A percentile compares a stretch with the other conserved stretches of the same genome.
phyloP scores from a whole-genome alignment of 768 basidiomycete species.

The Mrakia frigida region DNA sequence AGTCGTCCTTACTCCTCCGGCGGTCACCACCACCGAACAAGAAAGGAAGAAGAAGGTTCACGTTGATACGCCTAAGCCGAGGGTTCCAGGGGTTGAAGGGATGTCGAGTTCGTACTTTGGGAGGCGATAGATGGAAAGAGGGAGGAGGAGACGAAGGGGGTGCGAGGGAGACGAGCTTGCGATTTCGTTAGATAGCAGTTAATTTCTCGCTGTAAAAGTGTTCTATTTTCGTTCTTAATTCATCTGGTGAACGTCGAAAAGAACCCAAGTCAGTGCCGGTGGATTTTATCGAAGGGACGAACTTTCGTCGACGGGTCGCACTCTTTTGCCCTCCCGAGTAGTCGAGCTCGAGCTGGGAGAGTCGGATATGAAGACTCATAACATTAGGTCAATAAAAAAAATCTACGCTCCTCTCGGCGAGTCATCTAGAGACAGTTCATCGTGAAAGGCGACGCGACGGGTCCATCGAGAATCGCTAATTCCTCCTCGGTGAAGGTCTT shows the following conservation, averaged over 20 bases:
- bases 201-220: no score
- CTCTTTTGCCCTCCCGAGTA: no score
- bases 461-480: conserved; percentile 76
- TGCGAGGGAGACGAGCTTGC: no score
- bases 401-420: background rate
- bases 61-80: background rate
- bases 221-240: no score
- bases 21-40: background rate
- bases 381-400: background rate
- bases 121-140: background rate
- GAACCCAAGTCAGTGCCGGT: no score
- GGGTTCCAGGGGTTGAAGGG: background rate
- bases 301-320: no score
- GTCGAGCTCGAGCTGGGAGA: no score
- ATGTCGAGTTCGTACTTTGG: background rate
- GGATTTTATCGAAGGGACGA: no score
- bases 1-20: no score
- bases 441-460: conserved; percentile 54
- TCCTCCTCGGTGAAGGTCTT: conserved; percentile 66
- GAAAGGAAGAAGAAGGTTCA: background rate
- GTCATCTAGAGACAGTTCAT: conserved; percentile 1
- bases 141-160: no score
- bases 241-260: no score
- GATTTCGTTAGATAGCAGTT: no score
- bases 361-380: background rate